These are phyloP conservation scores for Lasiosphaeriaceae sp. DNA, from an alignment of 495 filamentous ascomycete genomes.

Conservation along the genomic window DNA sequence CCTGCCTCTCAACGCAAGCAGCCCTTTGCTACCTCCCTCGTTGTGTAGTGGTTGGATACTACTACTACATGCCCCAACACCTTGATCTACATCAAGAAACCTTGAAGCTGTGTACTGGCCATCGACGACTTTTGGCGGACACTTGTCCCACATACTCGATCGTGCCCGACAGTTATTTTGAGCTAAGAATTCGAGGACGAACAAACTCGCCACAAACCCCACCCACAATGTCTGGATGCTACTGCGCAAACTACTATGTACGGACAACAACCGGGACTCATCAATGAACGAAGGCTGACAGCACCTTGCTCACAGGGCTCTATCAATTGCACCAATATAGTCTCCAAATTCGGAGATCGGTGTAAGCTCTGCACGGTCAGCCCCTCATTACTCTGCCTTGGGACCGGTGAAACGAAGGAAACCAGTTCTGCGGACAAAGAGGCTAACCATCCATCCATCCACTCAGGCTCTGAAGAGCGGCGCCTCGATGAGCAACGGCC, in stretches of 20 bases:
- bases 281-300: slow-evolving; percentile 5
- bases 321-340: slow-evolving; percentile 43
- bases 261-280: slow-evolving; percentile 10
- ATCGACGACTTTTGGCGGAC: no score
- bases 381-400: no score
- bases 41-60: no score
- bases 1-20: no score
- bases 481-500: slow-evolving; percentile 19
- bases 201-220: background rate
- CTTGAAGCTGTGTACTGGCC: no score
- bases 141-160: background rate
- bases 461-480: slow-evolving; percentile 19
- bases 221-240: slow-evolving; percentile 30
- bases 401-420: no score
- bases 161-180: background rate
- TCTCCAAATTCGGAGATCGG: slow-evolving; percentile 40
- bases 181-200: no score
- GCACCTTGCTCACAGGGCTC: slow-evolving; percentile 27
- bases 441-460: background rate
- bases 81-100: no score
- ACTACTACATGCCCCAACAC: no score
- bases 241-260: slow-evolving; percentile 54
- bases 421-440: no score
- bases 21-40: no score
- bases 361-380: slow-evolving; percentile 43